Evolutionary conservation across 495 filamentous ascomycete genomes (phyloP).

Genomic region (Podospora australis): DNA sequence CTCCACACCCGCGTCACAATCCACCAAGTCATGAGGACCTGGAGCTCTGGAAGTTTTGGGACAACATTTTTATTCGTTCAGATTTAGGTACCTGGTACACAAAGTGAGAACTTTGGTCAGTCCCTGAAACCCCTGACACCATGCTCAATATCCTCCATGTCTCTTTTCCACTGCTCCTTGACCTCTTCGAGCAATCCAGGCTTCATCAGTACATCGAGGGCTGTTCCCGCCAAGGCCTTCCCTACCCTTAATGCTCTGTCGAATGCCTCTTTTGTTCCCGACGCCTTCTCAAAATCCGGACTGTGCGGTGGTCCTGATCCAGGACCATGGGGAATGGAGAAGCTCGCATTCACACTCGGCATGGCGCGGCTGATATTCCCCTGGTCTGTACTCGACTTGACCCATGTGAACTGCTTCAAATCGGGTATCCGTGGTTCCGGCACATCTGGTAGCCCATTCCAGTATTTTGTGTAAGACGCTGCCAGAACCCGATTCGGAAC

Average conservation of each 20-base stretch:
- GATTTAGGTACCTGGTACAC: no score
- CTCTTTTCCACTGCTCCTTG: constrained; percentile 28
- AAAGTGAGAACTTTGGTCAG: no score
- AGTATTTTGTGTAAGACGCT: constrained; percentile 45
- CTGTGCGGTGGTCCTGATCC: constrained; percentile 50
- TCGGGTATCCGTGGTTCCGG: constrained; percentile 11
- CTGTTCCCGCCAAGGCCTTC: constrained; percentile 50
- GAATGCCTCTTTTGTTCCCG: constrained; percentile 50
- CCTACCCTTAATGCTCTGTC: constrained; percentile 45
- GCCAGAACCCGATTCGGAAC: constrained; percentile 54
- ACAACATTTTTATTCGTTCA: no score
- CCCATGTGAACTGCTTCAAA: background rate
- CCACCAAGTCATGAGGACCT: no score
- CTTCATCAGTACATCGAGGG: constrained; percentile 46
- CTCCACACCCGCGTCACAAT: no score
- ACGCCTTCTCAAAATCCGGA: constrained; percentile 51
- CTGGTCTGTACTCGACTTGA: constrained; percentile 49
- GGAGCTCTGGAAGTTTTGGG: no score
- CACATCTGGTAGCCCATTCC: constrained; percentile 40
- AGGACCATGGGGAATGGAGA: constrained; percentile 42
- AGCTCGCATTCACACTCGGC: constrained; percentile 55
- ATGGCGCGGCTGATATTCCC: constrained; percentile 60
- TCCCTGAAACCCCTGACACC: no score
- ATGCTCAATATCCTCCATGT: no score
- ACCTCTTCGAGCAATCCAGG: constrained; percentile 38